Base-by-base conservation (phyloP, 345 rosid species). In the Dipteronia sinensis region DNA sequence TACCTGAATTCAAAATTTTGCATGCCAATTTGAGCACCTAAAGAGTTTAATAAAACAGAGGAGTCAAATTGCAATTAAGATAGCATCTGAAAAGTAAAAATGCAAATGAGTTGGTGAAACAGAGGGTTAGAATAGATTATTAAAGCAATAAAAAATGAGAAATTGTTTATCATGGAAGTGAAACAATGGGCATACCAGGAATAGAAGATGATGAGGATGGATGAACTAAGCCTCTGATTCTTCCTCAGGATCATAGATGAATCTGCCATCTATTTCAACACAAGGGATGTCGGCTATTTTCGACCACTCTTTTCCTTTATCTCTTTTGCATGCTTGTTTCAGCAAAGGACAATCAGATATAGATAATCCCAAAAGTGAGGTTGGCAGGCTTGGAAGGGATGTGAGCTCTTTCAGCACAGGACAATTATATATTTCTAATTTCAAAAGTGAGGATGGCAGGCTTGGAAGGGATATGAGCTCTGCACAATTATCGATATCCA, bases 391-490 rank as follows among this genome's bases (percentile, higher is more conserved):
- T 34, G 38, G 4, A 34, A 34, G 38, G 5, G 38, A 3, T 34
- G 38, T 34, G 38, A 34, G 38, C 38, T 34, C 13, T 55, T 7
- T 56, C n/a, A 56, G 62, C 9, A 6, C 6, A 27, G 65, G 65
- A 56, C 65, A 72, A 10, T 1, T 0, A 3, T 0, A 0, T 29
- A 72, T 72, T 0, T 3, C 0, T 34, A 53, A 22, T 1, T 1
- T 0, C 65, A 11, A 49, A 71, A 71, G 65, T 1, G 75, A 71
- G 25, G 75, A 55, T 6, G 75, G 65, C 11, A 53, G 44, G 29
- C 46, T 69, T 16, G 80, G 80, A 10, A 78, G 53, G 61, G 55
- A 78, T 27, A 9, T 66, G 29, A 82, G 74, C 58, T 76, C 72
- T 23, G 74, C 71, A 51, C 73, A 79, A 13, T 51, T 4, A n/a